Percentiles rank a stretch among this genome's conserved stretches.
phyloP scores from a whole-genome alignment of 148 eudicot genomes.

The Spergularia bocconei region DNA sequence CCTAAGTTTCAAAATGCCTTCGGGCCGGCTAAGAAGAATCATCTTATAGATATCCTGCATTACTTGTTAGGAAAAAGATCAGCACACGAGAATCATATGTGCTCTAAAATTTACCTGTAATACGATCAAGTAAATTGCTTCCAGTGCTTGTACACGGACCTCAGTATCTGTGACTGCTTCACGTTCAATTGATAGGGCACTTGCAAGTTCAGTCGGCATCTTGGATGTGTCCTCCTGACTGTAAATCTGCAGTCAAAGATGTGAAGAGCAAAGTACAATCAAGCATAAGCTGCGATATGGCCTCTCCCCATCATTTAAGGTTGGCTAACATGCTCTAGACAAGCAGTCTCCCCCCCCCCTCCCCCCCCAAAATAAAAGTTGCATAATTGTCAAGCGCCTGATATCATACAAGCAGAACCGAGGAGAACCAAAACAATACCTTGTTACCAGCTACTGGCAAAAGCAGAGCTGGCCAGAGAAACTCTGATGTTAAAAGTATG shows the following conservation, averaged over 20 bases:
- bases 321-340: no score
- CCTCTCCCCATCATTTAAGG: no score
- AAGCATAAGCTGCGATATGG: background rate
- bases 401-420: background rate
- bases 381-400: conserved; percentile 3
- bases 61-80: no score
- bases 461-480: conserved; percentile 94
- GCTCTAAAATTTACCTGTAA: conserved; percentile 55
- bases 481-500: conserved; percentile 80
- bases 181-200: conserved; percentile 88
- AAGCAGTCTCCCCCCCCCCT: no score
- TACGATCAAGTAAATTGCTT: conserved; percentile 74
- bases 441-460: conserved; percentile 99
- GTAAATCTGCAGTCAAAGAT: conserved; percentile 47
- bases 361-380: no score
- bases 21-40: no score
- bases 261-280: conserved; percentile 5
- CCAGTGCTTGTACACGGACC: conserved; percentile 79
- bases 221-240: conserved; percentile 75
- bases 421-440: conserved; percentile 35
- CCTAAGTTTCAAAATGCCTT: no score
- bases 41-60: no score
- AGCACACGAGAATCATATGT: background rate
- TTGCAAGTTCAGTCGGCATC: conserved; percentile 93
- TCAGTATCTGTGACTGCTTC: conserved; percentile 73